Evolutionary conservation across 2,329 filamentous ascomycete species (phyloP).

Genomic region (Fusarium odoratissimum): DNA sequence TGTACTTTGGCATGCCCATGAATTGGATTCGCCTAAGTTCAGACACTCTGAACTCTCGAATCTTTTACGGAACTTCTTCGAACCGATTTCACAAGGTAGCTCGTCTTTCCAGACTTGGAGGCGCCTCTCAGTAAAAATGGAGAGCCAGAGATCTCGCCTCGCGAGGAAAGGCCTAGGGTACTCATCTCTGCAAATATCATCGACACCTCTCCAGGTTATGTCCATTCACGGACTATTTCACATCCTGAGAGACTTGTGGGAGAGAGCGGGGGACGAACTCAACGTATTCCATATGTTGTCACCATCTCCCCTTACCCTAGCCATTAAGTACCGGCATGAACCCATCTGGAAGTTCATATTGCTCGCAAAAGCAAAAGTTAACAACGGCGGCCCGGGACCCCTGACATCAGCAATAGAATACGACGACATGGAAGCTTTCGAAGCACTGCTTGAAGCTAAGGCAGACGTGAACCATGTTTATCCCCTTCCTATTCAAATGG

Average conservation of each 20-base stretch:
- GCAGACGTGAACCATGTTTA: not conserved
- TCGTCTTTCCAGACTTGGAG: fast-evolving
- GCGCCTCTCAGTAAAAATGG: too few species aligned
- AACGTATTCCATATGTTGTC: fast-evolving
- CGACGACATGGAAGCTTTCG: fast-evolving
- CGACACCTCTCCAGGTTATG: not conserved
- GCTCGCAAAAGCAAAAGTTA: fast-evolving
- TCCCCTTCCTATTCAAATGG: too few species aligned
- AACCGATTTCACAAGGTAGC: fast-evolving
- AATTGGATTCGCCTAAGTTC: fast-evolving
- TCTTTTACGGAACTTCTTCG: fast-evolving
- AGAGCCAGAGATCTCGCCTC: too few species aligned
- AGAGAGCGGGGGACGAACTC: fast-evolving
- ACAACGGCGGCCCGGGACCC: fast-evolving
- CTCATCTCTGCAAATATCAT: too few species aligned
- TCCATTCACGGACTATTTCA: fast-evolving
- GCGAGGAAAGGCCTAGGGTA: too few species aligned
- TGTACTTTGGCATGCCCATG: fast-evolving
- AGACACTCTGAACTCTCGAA: fast-evolving
- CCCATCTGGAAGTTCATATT: not conserved
- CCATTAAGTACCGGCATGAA: fast-evolving
- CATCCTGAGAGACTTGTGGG: fast-evolving
- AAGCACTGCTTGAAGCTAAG: fast-evolving
- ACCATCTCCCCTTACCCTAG: not conserved
- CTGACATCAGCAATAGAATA: fast-evolving